phyloP scores from a whole-genome alignment of 306 rosid genomes.

The Acacia acuminata region DNA sequence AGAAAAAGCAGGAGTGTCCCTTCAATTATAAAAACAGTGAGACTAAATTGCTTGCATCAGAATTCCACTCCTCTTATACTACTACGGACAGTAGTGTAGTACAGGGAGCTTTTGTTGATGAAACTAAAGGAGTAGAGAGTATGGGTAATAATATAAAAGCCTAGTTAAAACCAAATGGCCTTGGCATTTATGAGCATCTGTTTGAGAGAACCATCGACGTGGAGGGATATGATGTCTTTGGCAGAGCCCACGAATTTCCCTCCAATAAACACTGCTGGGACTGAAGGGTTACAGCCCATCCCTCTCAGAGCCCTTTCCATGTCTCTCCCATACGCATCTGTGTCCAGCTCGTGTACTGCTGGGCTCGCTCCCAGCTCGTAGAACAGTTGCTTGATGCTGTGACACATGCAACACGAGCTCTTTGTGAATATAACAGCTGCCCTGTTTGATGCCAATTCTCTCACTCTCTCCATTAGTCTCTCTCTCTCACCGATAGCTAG shows the following conservation, averaged over 20 bases:
- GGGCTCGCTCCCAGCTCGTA: constrained; percentile 97
- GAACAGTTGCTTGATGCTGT: constrained; percentile 83
- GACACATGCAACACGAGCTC: constrained; percentile 97
- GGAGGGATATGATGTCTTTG: constrained; percentile 88
- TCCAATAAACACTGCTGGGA: constrained; percentile 98
- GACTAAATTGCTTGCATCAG: not conserved
- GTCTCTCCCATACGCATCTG: constrained; percentile 71
- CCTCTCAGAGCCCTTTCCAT: constrained; percentile 85
- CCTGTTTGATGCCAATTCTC: constrained; percentile 83
- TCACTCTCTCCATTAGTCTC: constrained; percentile 69
- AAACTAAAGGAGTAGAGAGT: not conserved
- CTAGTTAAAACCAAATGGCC: constrained; percentile 83
- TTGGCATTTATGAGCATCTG: constrained; percentile 92
- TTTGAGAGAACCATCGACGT: constrained; percentile 90
- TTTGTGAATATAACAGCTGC: constrained; percentile 94
- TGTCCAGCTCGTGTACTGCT: constrained; percentile 89
- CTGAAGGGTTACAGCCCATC: constrained; percentile 86
- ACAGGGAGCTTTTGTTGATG: constrained; percentile 21
- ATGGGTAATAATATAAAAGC: not conserved
- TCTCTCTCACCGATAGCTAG: too few relatives aligned
- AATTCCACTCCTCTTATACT: constrained; percentile 23
- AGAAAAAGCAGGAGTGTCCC: constrained; percentile 48
- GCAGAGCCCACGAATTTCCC: constrained; percentile 90
- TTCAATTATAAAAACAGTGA: not conserved
- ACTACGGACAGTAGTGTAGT: constrained; percentile 2